These are phyloP conservation scores for Betula pendula DNA, from an alignment of 306 rosid species.

Conservation along the genomic window DNA sequence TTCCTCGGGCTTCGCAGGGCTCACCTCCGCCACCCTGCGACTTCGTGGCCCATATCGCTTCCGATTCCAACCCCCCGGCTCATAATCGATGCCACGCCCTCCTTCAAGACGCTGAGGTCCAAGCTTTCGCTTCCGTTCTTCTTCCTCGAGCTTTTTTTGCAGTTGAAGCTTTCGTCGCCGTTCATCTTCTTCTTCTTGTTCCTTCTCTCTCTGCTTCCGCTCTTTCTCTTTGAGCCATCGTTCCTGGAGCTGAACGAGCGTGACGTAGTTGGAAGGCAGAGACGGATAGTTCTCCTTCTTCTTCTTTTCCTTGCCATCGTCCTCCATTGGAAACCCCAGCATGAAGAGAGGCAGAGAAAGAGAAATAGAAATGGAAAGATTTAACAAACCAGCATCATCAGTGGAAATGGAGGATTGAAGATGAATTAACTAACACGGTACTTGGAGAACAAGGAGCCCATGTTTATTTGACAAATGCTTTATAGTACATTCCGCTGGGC, in stretches of 20 bases:
- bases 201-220: slow-evolving; percentile 11
- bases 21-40: slow-evolving; percentile 1
- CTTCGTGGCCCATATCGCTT: background rate
- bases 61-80: background rate
- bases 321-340: slow-evolving; percentile 14
- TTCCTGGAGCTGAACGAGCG: slow-evolving; percentile 51
- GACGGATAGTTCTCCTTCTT: slow-evolving; percentile 14
- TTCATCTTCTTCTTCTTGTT: background rate
- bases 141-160: slow-evolving; percentile 14
- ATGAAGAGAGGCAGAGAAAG: background rate
- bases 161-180: slow-evolving; percentile 17
- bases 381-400: background rate
- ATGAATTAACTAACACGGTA: background rate
- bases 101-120: background rate
- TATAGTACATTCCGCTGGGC: too few relatives aligned
- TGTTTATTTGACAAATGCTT: too few relatives aligned
- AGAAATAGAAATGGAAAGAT: background rate
- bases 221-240: slow-evolving; percentile 53
- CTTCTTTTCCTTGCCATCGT: slow-evolving; percentile 21
- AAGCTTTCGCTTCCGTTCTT: slow-evolving; percentile 4
- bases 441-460: too few relatives aligned
- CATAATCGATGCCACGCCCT: background rate
- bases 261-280: slow-evolving; percentile 61
- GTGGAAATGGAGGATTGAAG: background rate
- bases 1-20: background rate